These are phyloP conservation scores for Gossypium trilobum DNA, from an alignment of 441 rosid genomes.

Conservation along the genomic window DNA sequence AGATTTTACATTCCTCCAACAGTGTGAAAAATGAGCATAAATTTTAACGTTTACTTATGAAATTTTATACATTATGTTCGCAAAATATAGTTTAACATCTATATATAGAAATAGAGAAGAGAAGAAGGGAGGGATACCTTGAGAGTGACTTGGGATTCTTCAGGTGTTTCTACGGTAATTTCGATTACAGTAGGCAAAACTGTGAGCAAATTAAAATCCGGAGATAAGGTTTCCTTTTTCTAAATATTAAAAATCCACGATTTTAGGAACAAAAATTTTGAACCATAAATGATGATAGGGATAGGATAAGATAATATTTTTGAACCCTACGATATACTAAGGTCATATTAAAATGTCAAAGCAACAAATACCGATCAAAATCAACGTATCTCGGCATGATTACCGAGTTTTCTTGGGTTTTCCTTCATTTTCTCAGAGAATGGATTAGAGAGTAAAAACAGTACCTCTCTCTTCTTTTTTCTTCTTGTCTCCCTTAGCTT, in stretches of 20 bases:
- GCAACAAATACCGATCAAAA: not conserved
- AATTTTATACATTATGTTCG: not conserved
- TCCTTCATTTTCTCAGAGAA: conserved; percentile 15
- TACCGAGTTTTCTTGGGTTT: not conserved
- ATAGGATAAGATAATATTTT: not conserved
- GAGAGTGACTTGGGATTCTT: conserved; percentile 53
- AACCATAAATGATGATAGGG: conserved; percentile 8
- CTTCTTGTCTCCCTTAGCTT: conserved; percentile 64
- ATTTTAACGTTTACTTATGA: not conserved
- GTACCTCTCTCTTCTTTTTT: conserved; percentile 75
- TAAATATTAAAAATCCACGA: not conserved
- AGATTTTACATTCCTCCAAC: too few relatives aligned
- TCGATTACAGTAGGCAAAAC: conserved; percentile 63
- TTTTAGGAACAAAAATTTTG: not conserved
- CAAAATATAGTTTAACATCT: not conserved
- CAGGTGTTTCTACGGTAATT: conserved; percentile 45
- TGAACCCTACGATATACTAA: not conserved
- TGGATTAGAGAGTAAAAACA: not conserved
- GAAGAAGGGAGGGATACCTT: conserved; percentile 31
- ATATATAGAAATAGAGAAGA: not conserved
- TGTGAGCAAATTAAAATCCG: conserved; percentile 16
- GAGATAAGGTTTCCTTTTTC: not conserved
- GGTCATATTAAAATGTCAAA: not conserved
- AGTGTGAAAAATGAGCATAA: too few relatives aligned
- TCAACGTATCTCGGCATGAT: not conserved